Percentiles rank a stretch among this genome's conserved stretches.
Evolutionary conservation across 192 early-diverging fungal species (phyloP).

Genomic region (Dissophora ornata): DNA sequence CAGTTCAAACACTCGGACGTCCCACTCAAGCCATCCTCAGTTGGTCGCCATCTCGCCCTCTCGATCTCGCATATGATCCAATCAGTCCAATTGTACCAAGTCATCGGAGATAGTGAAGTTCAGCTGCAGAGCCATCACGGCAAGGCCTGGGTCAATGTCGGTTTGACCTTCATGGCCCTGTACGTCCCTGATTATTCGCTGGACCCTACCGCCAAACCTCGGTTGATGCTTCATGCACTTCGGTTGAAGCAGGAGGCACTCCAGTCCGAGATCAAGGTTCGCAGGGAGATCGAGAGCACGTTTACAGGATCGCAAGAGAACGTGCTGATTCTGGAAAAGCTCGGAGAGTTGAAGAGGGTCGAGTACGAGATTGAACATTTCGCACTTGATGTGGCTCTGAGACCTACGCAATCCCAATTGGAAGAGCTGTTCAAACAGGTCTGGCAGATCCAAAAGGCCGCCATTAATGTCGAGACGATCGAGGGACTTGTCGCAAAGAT

Average conservation of each 20-base stretch:
- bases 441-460: slow-evolving; percentile 63
- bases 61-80: slow-evolving; percentile 21
- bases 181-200: slow-evolving; percentile 85
- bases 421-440: slow-evolving; percentile 74
- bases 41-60: slow-evolving; percentile 34
- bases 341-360: slow-evolving; percentile 42
- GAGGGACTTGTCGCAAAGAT: slow-evolving; percentile 58
- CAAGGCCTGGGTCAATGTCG: slow-evolving; percentile 68
- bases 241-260: slow-evolving; percentile 61
- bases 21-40: slow-evolving; percentile 30
- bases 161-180: slow-evolving; percentile 68
- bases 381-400: slow-evolving; percentile 64
- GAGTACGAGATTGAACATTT: slow-evolving; percentile 53
- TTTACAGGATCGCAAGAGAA: slow-evolving; percentile 73
- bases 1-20: slow-evolving; percentile 22
- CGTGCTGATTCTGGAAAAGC: slow-evolving; percentile 32
- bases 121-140: slow-evolving; percentile 55
- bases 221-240: slow-evolving; percentile 72
- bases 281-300: slow-evolving; percentile 62
- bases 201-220: slow-evolving; percentile 86
- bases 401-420: slow-evolving; percentile 74
- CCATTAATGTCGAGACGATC: slow-evolving; percentile 62
- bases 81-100: slow-evolving; percentile 28
- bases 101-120: slow-evolving; percentile 19
- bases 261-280: slow-evolving; percentile 68